phyloP scores from a whole-genome alignment of 140 eudicot genomes.

The Bidens hawaiensis region DNA sequence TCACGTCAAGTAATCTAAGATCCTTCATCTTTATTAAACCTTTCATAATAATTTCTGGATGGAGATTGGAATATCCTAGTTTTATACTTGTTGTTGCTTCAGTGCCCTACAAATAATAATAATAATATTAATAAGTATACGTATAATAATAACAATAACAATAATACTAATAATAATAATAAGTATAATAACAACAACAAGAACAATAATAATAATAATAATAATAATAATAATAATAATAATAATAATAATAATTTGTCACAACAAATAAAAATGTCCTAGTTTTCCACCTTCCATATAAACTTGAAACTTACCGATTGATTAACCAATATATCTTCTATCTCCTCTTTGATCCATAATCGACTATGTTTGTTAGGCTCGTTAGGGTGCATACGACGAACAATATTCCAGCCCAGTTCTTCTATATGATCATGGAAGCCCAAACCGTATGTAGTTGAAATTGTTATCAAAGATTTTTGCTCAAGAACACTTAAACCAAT shows the following conservation, averaged over 20 bases:
- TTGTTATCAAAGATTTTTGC: constrained; percentile 8
- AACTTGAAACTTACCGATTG: constrained; percentile 6
- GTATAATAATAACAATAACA: no score
- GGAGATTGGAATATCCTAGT: rapidly evolving
- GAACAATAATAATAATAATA: no score
- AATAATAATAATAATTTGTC: not conserved
- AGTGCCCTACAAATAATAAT: not conserved
- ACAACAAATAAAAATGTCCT: not conserved
- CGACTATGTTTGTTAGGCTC: constrained; percentile 6
- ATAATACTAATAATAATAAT: no score
- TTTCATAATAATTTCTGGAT: not conserved
- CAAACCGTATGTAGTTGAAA: not conserved
- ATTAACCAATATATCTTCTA: not conserved
- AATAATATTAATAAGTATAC: no score
- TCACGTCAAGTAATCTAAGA: constrained; percentile 1
- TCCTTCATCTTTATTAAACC: constrained; percentile 1
- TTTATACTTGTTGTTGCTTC: constrained; percentile 2
- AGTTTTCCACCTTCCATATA: not conserved
- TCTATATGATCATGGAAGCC: not conserved
- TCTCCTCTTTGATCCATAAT: not conserved
- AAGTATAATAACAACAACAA: no score
- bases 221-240: no score
- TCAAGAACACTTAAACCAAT: constrained; percentile 18
- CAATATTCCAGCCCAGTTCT: constrained; percentile 31
- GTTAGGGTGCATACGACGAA: not conserved